Evolutionary conservation across 1,139 yeast species (phyloP).

Genomic region (Kodamaea sp.): DNA sequence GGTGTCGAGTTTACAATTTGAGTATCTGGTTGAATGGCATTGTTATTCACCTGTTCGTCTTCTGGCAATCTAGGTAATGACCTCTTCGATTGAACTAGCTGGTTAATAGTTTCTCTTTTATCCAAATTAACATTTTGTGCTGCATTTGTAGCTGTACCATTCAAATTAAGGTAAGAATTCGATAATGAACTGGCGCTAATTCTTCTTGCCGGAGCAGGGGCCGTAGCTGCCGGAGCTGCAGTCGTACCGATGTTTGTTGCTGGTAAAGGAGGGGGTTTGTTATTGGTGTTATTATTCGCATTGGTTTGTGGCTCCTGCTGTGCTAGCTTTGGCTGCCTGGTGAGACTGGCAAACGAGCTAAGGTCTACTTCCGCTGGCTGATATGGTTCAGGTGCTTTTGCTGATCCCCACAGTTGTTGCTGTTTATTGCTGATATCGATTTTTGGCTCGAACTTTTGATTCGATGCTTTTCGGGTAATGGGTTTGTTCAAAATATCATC

Average conservation of each 20-base stretch:
- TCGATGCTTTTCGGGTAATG: slow-evolving; percentile 13
- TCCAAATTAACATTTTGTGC: not conserved
- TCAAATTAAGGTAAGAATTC: slow-evolving; percentile 6
- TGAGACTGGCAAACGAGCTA: slow-evolving; percentile 45
- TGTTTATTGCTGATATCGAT: not conserved
- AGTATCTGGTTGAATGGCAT: slow-evolving; percentile 3
- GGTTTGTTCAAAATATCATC: slow-evolving; percentile 15
- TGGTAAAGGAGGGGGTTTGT: not conserved
- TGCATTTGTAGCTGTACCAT: slow-evolving; percentile 2
- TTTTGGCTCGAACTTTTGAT: slow-evolving; percentile 2
- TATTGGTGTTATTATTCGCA: too few relatives aligned
- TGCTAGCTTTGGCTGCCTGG: slow-evolving; percentile 38
- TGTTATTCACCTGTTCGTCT: slow-evolving; percentile 6
- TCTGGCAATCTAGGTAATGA: slow-evolving; percentile 10
- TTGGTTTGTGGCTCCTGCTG: not conserved
- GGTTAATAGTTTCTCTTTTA: not conserved
- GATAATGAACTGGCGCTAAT: slow-evolving; percentile 1
- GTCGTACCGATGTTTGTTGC: not conserved
- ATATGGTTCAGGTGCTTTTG: slow-evolving; percentile 32
- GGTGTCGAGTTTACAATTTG: slow-evolving; percentile 4
- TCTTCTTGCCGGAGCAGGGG: slow-evolving; percentile 8
- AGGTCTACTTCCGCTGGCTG: slow-evolving; percentile 56
- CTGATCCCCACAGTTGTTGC: not conserved
- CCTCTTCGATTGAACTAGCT: slow-evolving; percentile 3
- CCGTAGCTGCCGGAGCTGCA: slow-evolving; percentile 3